A percentile compares a stretch with the other conserved stretches of the same genome.
phyloP scores from a whole-genome alignment of 192 early-diverging fungal genomes.

The Backusella macrospora region DNA sequence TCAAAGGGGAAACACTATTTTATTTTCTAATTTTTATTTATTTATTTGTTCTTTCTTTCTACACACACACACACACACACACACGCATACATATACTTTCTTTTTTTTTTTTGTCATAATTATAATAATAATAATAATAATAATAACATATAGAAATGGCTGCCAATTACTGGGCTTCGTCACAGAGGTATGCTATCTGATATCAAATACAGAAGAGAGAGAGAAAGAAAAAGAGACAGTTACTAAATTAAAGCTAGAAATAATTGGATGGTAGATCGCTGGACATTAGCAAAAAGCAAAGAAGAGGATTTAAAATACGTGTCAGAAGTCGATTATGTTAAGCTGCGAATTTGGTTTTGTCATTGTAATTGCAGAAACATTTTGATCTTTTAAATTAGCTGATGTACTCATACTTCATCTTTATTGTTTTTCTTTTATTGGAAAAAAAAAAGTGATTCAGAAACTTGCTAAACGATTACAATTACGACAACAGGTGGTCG shows the following conservation, averaged over 20 bases:
- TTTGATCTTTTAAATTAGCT: neutral
- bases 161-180: slow-evolving; percentile 75
- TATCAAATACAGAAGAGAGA: neutral
- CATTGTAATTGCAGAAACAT: slow-evolving; percentile 47
- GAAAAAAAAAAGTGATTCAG: slow-evolving; percentile 66
- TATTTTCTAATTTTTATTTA: neutral
- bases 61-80: neutral
- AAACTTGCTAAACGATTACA: slow-evolving; percentile 71
- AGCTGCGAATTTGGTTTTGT: slow-evolving; percentile 68
- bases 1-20: neutral
- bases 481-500: slow-evolving; percentile 80
- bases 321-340: slow-evolving; percentile 51
- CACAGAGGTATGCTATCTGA: slow-evolving; percentile 57
- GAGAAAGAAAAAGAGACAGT: neutral
- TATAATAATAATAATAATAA: neutral
- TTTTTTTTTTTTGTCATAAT: neutral
- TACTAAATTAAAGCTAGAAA: slow-evolving; percentile 38
- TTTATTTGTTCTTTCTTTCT: neutral
- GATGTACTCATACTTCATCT: slow-evolving; percentile 10
- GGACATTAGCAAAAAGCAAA: slow-evolving; percentile 50
- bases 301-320: slow-evolving; percentile 60
- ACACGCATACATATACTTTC: neutral
- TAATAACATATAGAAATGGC: slow-evolving; percentile 51
- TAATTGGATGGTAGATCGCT: slow-evolving; percentile 65
- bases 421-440: neutral